These are phyloP conservation scores for Inga oerstediana DNA, from an alignment of 306 rosid genomes.

Conservation along the genomic window DNA sequence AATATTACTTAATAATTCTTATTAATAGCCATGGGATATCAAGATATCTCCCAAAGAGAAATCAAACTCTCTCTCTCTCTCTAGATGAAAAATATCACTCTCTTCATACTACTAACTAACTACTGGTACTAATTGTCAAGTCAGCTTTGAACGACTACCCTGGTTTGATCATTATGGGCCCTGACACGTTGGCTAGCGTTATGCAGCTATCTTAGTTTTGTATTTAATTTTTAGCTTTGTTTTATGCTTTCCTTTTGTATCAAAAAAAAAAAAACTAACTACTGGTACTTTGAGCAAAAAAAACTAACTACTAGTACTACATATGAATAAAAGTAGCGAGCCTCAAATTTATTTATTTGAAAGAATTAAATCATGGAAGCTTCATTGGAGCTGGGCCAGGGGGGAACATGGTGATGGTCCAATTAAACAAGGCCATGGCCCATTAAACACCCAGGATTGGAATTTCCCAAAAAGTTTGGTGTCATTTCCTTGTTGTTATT, in stretches of 20 bases:
- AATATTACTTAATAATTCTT: not conserved
- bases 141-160: too few species aligned
- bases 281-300: too few species aligned
- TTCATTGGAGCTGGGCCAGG: constrained; percentile 32
- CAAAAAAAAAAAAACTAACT: too few species aligned
- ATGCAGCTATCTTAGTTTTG: too few species aligned
- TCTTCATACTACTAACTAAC: not conserved
- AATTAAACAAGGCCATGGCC: constrained; percentile 13
- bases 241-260: too few species aligned
- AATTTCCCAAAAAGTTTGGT: constrained; percentile 41
- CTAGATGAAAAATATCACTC: not conserved
- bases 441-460: not conserved
- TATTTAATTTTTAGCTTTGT: too few species aligned
- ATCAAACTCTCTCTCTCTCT: not conserved
- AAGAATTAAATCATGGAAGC: not conserved
- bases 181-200: too few species aligned
- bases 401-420: not conserved
- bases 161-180: too few species aligned
- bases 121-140: too few species aligned
- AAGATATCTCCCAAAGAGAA: not conserved
- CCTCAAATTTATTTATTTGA: not conserved
- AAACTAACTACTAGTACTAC: not conserved
- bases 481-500: constrained; percentile 9
- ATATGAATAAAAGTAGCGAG: not conserved
- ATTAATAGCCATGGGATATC: not conserved